Evolutionary conservation across 768 basidiomycete species (phyloP), one percentile per base, ranked within the genome.

Genomic region (Aureoboletus auriporus): DNA sequence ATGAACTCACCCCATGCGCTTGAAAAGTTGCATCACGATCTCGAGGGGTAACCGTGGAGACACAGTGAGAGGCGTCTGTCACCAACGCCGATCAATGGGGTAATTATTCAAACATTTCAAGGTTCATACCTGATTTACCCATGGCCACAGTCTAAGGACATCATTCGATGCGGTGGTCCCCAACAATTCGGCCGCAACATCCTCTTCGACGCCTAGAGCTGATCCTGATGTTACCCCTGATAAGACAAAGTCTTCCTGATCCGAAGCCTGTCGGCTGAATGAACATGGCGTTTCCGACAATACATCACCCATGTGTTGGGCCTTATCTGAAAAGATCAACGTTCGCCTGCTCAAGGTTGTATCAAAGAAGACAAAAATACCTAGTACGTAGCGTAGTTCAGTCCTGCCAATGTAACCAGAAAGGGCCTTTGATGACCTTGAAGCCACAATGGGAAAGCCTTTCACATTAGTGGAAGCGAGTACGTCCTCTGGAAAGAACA

Each of bases 11-110:
- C 96, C 96, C 87, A 99, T 90, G 39, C 92, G 80, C 64, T 95
- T 91, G 76, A 98, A 99, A 26, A 99, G 71, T 62, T 99, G 93
- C 88, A 96, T 92, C 8, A 94, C 92, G 46, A 97, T 93, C 66
- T 99, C 96, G 37, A 99, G 73, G 1, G 93, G 93, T 35, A 96
- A 77, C 54, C 90, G 89, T 1, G 93, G 86, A 6, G 93, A 86
- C 10, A 96, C 93, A 0, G 90, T 93, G 60, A 99, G 78, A 1
- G 95, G 93, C 0, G 93, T 95, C 96, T 99, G 33, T 26, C 12
- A 12, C 2, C 20, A 23, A 23, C 28, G 41, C 43, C 42, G 33
- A 27, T 52, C 17, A 42, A 42, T 20, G 20, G 30, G 1, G 20
- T 27, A 54, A 39, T 10, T 48, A 41, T 17, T 13, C 5, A 1